Evolutionary conservation across 352 stramenopile genomes (phyloP).

Genomic region (Peronospora farinosa): DNA sequence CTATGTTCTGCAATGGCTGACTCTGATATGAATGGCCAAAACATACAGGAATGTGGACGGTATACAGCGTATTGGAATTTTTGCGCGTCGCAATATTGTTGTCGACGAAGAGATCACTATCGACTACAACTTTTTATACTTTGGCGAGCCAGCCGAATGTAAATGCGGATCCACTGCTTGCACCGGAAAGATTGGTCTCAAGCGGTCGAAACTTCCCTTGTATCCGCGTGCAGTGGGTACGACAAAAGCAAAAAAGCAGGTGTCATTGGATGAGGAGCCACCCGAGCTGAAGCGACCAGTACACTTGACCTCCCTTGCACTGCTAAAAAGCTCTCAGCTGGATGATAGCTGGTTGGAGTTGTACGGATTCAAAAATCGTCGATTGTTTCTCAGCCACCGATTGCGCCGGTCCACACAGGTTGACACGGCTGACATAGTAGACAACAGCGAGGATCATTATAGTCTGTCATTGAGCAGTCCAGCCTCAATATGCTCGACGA

Average conservation of each 20-base stretch:
- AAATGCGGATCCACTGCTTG: constrained; percentile 70
- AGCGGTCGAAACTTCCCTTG: constrained; percentile 40
- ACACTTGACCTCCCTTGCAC: constrained; percentile 57
- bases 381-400: constrained; percentile 58
- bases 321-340: constrained; percentile 72
- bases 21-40: background rate
- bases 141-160: constrained; percentile 67
- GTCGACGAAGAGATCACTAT: constrained; percentile 72
- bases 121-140: constrained; percentile 84
- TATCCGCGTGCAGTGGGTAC: constrained; percentile 15
- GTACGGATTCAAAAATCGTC: constrained; percentile 58
- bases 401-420: constrained; percentile 5
- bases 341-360: constrained; percentile 53
- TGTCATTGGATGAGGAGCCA: constrained; percentile 23
- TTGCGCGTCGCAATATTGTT: constrained; percentile 53
- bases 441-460: constrained; percentile 1
- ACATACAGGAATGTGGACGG: constrained; percentile 57
- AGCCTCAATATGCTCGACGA: constrained; percentile 43
- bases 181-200: constrained; percentile 69
- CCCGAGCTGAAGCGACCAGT: constrained; percentile 59
- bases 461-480: constrained; percentile 37
- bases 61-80: constrained; percentile 72
- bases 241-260: constrained; percentile 26
- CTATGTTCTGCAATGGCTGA: background rate
- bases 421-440: constrained; percentile 1